Conservation (phyloP, 2,329 filamentous ascomycete genomes). For the Hypocreales sp. region DNA sequence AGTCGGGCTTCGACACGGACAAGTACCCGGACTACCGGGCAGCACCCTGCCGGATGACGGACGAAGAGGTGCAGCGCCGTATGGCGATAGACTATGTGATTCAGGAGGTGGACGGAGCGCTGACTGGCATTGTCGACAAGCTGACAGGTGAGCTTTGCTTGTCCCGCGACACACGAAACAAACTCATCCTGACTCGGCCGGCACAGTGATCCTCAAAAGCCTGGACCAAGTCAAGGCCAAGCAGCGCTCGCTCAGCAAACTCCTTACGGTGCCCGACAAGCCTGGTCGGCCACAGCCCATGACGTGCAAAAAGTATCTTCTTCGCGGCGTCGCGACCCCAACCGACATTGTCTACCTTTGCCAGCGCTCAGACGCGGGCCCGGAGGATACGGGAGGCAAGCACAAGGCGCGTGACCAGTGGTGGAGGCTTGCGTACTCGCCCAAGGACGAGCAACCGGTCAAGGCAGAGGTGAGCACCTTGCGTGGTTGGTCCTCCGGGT, state of each 20-base stretch:
- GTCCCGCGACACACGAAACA: no score
- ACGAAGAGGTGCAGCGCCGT: slow-evolving; percentile 14
- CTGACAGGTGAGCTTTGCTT: slow-evolving; percentile 23
- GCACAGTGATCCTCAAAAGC: no score
- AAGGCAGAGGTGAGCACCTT: slow-evolving; percentile 29
- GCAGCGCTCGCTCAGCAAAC: slow-evolving; percentile 20
- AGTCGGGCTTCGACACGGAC: slow-evolving; percentile 21
- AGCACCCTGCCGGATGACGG: slow-evolving; percentile 20
- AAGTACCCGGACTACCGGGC: slow-evolving; percentile 21
- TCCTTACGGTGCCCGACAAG: slow-evolving; percentile 24
- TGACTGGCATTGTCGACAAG: slow-evolving; percentile 17
- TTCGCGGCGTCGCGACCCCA: slow-evolving; percentile 34
- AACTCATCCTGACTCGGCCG: no score
- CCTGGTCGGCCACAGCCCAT: slow-evolving; percentile 19
- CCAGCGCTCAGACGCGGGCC: slow-evolving; percentile 21
- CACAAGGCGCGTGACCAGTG: slow-evolving; percentile 28
- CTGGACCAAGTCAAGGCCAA: slow-evolving; percentile 16
- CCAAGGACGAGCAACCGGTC: slow-evolving; percentile 23
- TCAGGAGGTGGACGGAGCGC: slow-evolving; percentile 13
- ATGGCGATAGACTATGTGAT: slow-evolving; percentile 18
- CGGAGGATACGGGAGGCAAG: slow-evolving; percentile 24
- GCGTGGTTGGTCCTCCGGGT: no score
- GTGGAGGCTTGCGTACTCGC: slow-evolving; percentile 35
- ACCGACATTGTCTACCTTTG: slow-evolving; percentile 35
- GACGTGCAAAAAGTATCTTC: slow-evolving; percentile 28